Base-by-base conservation (phyloP, 1,284 basidiomycete genomes). In the Ustilago curta region DNA sequence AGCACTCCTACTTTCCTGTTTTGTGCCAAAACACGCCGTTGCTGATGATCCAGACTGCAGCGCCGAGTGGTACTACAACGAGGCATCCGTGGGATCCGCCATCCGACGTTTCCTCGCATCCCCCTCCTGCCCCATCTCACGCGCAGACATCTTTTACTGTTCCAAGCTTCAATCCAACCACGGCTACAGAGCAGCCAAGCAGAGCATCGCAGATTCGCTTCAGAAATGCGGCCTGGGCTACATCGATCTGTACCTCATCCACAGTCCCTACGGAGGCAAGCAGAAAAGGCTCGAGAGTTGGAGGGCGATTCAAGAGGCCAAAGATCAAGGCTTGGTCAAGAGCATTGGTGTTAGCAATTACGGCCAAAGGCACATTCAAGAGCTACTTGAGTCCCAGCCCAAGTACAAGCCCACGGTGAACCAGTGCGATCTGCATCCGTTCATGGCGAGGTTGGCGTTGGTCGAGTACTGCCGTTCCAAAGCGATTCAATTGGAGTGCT, bases 171-270 rank as follows among this genome's bases (percentile, higher is more conserved):
- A 61, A n/a, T 58, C 49, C 44, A 70, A 60, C 55, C 65, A 73
- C 29, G 71, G 71, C 19, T 70, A 69, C 40, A 48, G 76, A 4
- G 61, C 65, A 11, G 48, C 79, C 4, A 60, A 56, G 51, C 47
- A 44, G 1, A 66, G 69, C 27, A 63, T 81, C 14, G 45, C 71
- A 16, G 23, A 73, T 16, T 66, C 62, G n/a, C 45, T 79, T 19
- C 45, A 71, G 1, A 59, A 62, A n/a, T 51, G 59, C 23, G 59
- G 58, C 0, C 25, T 78, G 19, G 76, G 45, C 8, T 83, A 81
- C 51, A 73, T 81, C 49, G 82, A 84, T 49, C 54, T 82, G 39
- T 79, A 82, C 57, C 70, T 84, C 8, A 69, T 84, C 19, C 82
- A 84, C 57, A 76, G 77, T 25, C 82, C 82, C 3, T 70, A 81